Base-by-base conservation (phyloP, 768 basidiomycete species). In the Thelephora ganbajun region DNA sequence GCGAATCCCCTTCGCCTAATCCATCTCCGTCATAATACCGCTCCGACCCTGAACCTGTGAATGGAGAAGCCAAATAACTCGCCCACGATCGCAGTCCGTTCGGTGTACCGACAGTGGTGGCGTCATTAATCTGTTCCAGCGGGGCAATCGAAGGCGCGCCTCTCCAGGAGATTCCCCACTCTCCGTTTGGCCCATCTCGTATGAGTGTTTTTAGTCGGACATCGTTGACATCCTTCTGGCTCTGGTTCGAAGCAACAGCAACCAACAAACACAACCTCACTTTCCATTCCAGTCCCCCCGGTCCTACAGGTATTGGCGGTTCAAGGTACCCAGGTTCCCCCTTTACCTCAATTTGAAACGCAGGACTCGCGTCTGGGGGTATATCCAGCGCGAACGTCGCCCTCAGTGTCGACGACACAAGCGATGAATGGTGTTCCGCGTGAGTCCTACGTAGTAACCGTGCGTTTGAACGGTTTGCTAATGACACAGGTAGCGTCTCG, bases 321-420 rank as follows among this genome's bases (percentile, higher is more conserved):
- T 45, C 11, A 43, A 3, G 1, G 55, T 57, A 5, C 56, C 48
- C 6, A 54, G 55, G 16, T 22, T 50, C 55, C 16, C 59, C 57
- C 33, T 75, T 73, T 5, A 83, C 69, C 44, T 70, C 66, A 1
- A 92, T 68, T 46, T 79, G 71, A 63, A 97, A 97, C 0, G 81
- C 83, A 0, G 94, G 91, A 45, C 87, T 84, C 0, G 83, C 89
- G 49, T 96, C 94, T 1, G 83, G 78, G 0, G 93, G 94, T 49
- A 99, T 93, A 58, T 93, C 91, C 2, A 99, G 75, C 12, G 83
- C 69, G 65, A 98, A 97, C 0, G 84, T 80, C 26, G 87, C 80
- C 22, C 92, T 80, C 0, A 80, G 68, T 0, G 80, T 80, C 41
- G 83, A 76, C 2, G 77, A 62, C 5, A 83, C 76, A 57, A 90